Conservation (phyloP, 2,329 filamentous ascomycete species). For the Fusarium falciforme region DNA sequence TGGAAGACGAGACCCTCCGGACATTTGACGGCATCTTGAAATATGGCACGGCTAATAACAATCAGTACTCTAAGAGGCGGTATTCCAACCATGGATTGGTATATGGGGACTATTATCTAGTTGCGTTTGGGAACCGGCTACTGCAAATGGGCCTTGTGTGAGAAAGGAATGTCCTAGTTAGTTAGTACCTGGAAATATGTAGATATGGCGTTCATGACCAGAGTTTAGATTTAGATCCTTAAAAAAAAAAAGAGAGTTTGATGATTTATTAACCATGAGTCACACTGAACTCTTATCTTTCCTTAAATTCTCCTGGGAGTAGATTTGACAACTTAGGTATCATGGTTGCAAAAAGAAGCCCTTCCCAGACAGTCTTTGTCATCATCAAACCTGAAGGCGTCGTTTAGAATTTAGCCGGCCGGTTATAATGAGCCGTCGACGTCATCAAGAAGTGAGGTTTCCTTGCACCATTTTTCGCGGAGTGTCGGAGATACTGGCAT, state of each 20-base stretch:
- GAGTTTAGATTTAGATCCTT: not conserved
- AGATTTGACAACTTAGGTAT: too few species aligned
- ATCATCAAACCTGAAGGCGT: too few species aligned
- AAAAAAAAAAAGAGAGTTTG: not conserved
- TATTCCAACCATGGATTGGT: constrained; percentile 56
- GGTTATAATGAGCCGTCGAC: not conserved
- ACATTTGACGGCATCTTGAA: constrained; percentile 47
- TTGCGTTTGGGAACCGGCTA: constrained; percentile 60
- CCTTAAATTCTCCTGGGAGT: not conserved
- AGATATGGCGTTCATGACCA: not conserved
- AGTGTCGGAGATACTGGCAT: not conserved
- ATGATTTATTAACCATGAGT: not conserved
- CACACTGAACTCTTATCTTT: not conserved
- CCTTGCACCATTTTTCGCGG: not conserved
- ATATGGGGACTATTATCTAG: constrained; percentile 62
- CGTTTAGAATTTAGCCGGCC: not conserved
- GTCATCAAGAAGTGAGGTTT: not conserved
- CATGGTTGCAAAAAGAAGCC: too few species aligned
- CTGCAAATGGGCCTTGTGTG: constrained; percentile 48
- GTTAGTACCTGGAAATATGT: not conserved
- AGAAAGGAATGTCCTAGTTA: not conserved
- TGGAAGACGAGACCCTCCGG: not conserved
- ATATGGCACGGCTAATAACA: constrained; percentile 50
- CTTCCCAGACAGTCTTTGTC: too few species aligned
- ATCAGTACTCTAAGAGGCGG: constrained; percentile 41